Evolutionary conservation across 2,329 filamentous ascomycete genomes (phyloP), one percentile per base, ranked within the genome.

Genomic region (Aspergillus texensis): DNA sequence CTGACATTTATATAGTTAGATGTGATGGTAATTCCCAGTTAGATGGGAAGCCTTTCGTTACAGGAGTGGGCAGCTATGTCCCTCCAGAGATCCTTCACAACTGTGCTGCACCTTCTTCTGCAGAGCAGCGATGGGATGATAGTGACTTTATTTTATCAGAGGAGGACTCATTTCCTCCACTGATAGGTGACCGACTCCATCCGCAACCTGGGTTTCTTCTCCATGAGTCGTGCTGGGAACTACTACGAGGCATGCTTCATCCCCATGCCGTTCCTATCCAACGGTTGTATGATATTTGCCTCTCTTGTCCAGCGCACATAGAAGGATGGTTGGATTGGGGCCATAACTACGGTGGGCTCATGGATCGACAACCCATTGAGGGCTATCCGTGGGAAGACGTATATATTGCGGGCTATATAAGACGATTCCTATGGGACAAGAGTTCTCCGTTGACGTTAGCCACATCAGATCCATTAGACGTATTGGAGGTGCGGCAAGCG

Each of bases 141-240:
- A 52, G 16, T n/a, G 28, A n/a, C 28, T 11, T 32, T 34, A 28
- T 34, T 21, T 34, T 62, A 19, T 54, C 62, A 1, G 24, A 28
- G 10, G 53, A 60, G n/a, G 69, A 71, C 52, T 50, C 32, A 12
- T 65, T 68, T 14, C 60, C 63, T 1, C 52, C 60, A 6, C 60
- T 69, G 19, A 58, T 63, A 26, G 60, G 62, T 11, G 26, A 30
- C 16, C 48, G 32, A 19, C 21, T 24, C n/a, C 55, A 36, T 24
- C 58, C 60, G 4, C 32, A 65, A 16, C 64, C 65, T 57, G 65
- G 67, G 6, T 70, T 68, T 55, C 54, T 64, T 6, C 64, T 71
- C 36, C 68, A 71, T 62, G 67, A 71, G 11, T 39, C 60, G 26
- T 71, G 69, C 52, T 71, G 69, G 69, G 48, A 62, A 58, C 16